Evolutionary conservation across 306 rosid genomes (phyloP).

Genomic region (Pyrus pyrifolia): DNA sequence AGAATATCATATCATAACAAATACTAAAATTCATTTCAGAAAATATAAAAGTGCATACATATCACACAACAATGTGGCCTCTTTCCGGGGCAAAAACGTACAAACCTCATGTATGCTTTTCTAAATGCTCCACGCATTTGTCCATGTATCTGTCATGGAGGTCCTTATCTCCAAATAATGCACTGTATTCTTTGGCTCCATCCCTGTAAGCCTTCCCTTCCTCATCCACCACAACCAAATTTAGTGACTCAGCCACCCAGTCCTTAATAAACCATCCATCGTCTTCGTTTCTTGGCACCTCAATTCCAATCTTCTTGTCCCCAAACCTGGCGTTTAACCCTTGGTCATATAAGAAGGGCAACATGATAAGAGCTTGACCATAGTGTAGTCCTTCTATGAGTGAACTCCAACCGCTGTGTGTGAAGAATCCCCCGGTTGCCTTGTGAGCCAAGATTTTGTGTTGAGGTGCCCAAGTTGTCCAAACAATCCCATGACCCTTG

Average conservation of each 20-base stretch:
- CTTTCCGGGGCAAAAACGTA: too few relatives aligned
- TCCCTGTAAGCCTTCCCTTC: slow-evolving; percentile 30
- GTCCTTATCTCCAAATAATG: slow-evolving; percentile 9
- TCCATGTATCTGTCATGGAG: slow-evolving; percentile 16
- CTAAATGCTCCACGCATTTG: not conserved
- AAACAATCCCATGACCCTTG: slow-evolving; percentile 32
- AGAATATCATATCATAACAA: too few relatives aligned
- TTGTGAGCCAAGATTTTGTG: slow-evolving; percentile 40
- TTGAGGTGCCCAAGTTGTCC: slow-evolving; percentile 50
- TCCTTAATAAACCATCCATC: slow-evolving; percentile 23
- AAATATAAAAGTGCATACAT: too few relatives aligned
- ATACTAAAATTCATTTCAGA: too few relatives aligned
- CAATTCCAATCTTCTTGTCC: slow-evolving; percentile 22
- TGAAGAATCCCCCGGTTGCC: slow-evolving; percentile 45
- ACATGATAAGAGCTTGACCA: slow-evolving; percentile 9
- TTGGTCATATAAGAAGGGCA: slow-evolving; percentile 12
- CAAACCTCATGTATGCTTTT: not conserved
- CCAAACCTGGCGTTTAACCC: slow-evolving; percentile 14
- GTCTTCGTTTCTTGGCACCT: slow-evolving; percentile 23
- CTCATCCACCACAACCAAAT: slow-evolving; percentile 20
- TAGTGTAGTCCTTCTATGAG: slow-evolving; percentile 24
- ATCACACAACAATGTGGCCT: too few relatives aligned
- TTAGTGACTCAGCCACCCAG: slow-evolving; percentile 21
- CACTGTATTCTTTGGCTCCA: slow-evolving; percentile 16
- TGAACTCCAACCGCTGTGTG: slow-evolving; percentile 54